These are phyloP conservation scores for Neurospora sp. DNA, from an alignment of 495 filamentous ascomycete species.

Conservation along the genomic window DNA sequence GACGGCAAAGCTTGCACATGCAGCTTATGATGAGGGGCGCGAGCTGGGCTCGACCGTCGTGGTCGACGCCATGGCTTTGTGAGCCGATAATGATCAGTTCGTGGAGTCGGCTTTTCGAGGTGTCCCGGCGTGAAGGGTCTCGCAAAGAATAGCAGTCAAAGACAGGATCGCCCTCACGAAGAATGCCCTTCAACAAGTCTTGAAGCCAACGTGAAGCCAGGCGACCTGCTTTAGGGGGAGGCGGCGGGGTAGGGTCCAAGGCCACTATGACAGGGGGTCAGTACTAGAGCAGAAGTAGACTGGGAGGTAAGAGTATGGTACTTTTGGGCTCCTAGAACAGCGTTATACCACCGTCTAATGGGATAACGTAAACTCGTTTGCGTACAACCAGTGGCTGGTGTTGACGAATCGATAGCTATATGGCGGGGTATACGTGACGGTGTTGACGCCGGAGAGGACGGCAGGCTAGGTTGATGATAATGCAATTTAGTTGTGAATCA, in stretches of 20 bases:
- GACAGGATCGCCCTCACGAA: not conserved
- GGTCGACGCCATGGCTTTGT: constrained; percentile 11
- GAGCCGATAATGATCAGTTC: constrained; percentile 15
- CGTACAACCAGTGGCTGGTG: not conserved
- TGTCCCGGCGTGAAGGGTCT: constrained; percentile 1
- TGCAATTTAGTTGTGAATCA: not conserved
- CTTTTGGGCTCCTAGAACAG: not conserved
- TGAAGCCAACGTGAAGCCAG: constrained; percentile 15
- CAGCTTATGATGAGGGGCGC: constrained; percentile 10
- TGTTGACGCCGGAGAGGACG: not conserved
- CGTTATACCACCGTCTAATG: not conserved
- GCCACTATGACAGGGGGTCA: not conserved
- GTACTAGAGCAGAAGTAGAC: not conserved
- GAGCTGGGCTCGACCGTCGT: constrained; percentile 5
- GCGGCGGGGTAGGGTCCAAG: not conserved
- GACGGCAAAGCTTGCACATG: constrained; percentile 23
- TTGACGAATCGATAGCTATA: not conserved
- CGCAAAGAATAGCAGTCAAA: constrained; percentile 9
- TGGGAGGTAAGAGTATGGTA: not conserved
- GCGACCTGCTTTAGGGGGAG: constrained; percentile 6
- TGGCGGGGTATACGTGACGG: not conserved
- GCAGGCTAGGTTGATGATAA: not conserved
- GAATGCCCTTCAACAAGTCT: constrained; percentile 13
- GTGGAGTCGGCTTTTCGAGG: constrained; percentile 6
- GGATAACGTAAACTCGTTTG: not conserved